Conservation (phyloP, 2,329 filamentous ascomycete species). For the Hymenoscyphus fructigenus region DNA sequence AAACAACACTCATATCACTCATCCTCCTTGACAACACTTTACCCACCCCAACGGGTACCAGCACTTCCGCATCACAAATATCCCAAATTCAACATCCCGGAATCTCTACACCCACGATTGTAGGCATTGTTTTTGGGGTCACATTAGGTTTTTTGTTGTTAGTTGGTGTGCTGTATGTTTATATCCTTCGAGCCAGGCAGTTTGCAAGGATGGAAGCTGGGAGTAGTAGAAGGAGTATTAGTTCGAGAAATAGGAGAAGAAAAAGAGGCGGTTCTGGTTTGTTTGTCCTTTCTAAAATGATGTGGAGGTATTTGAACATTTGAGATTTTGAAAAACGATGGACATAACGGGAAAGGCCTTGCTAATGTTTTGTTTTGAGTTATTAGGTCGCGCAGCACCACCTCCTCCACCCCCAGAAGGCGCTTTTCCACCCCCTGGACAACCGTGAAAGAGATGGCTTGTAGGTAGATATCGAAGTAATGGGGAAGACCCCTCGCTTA, state of each 20-base stretch:
- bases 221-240: neutral
- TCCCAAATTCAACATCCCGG: neutral
- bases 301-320: neutral
- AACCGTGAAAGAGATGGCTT: neutral
- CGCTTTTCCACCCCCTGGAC: neutral
- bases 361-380: neutral
- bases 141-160: conserved; percentile 15
- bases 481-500: neutral
- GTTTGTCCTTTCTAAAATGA: neutral
- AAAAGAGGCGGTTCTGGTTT: neutral
- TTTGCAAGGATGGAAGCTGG: neutral
- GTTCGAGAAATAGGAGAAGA: neutral
- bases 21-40: conserved; percentile 14
- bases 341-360: too few species aligned
- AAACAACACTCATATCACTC: conserved; percentile 14
- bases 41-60: neutral
- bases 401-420: neutral
- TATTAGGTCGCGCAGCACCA: neutral
- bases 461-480: neutral
- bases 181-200: conserved; percentile 18
- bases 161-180: conserved; percentile 24
- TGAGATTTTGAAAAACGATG: too few species aligned
- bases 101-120: conserved; percentile 19
- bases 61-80: neutral
- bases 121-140: conserved; percentile 25